phyloP scores from a whole-genome alignment of 2,329 filamentous ascomycete species.

The Zymoseptoria tritici region DNA sequence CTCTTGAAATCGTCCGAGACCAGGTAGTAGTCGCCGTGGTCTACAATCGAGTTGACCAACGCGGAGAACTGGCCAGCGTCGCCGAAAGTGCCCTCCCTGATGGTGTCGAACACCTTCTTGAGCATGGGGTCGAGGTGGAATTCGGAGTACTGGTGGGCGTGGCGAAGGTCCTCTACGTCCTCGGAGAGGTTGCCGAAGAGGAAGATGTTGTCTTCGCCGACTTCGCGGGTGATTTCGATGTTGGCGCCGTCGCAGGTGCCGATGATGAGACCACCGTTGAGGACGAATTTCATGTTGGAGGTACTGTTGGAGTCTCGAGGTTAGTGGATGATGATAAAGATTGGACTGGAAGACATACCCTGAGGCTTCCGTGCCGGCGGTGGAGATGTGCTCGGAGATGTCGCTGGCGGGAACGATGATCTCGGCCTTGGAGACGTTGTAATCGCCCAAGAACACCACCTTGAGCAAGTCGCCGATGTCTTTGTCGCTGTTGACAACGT shows the following conservation, averaged over 20 bases:
- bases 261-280: conserved; percentile 95
- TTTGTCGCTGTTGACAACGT: conserved; percentile 83
- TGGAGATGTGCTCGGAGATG: conserved; percentile 97
- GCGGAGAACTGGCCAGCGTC: conserved; percentile 71
- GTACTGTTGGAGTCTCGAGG: conserved; percentile 46
- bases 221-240: conserved; percentile 80
- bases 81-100: conserved; percentile 75
- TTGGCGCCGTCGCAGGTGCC: conserved; percentile 39
- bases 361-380: conserved; percentile 80
- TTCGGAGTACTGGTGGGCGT: conserved; percentile 75
- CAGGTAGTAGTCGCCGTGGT: conserved; percentile 95
- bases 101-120: conserved; percentile 72
- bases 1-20: conserved; percentile 96
- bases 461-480: conserved; percentile 93
- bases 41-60: conserved; percentile 73
- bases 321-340: background rate
- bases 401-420: conserved; percentile 92
- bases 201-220: conserved; percentile 96
- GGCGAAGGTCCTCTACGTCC: conserved; percentile 91
- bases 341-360: conserved; percentile 31
- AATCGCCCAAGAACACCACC: conserved; percentile 95
- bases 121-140: conserved; percentile 73
- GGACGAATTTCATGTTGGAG: conserved; percentile 99
- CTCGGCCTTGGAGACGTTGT: conserved; percentile 99
- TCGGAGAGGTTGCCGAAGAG: conserved; percentile 93